phyloP scores from a whole-genome alignment of 2,329 filamentous ascomycete genomes.

The Aspergillus latus region DNA sequence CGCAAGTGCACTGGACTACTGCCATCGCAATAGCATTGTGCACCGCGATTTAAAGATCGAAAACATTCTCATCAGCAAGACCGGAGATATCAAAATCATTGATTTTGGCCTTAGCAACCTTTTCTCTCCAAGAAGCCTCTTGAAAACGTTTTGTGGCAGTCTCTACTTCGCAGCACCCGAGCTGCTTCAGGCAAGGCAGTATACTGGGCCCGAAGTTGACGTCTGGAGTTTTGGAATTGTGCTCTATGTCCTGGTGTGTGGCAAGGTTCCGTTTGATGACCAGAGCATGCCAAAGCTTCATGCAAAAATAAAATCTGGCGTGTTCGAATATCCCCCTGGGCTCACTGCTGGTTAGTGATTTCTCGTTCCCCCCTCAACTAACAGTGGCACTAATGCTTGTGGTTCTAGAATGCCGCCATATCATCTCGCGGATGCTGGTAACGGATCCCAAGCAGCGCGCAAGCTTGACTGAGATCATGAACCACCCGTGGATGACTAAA shows the following conservation, averaged over 20 bases:
- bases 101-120: slow-evolving; percentile 97
- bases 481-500: slow-evolving; percentile 93
- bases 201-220: slow-evolving; percentile 94
- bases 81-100: slow-evolving; percentile 98
- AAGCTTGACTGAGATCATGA: slow-evolving; percentile 87
- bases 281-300: slow-evolving; percentile 98
- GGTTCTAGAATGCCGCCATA: slow-evolving; percentile 77
- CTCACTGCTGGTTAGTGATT: slow-evolving; percentile 72
- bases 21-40: slow-evolving; percentile 96
- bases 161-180: slow-evolving; percentile 97
- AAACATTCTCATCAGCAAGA: slow-evolving; percentile 99
- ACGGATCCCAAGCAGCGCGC: slow-evolving; percentile 88
- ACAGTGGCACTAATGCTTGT: slow-evolving; percentile 37
- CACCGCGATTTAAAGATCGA: slow-evolving; percentile 98
- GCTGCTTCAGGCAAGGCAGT: slow-evolving; percentile 86
- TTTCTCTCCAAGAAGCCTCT: slow-evolving; percentile 77
- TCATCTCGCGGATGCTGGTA: slow-evolving; percentile 93
- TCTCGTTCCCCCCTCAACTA: slow-evolving; percentile 5
- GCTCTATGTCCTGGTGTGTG: slow-evolving; percentile 92
- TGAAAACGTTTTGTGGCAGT: slow-evolving; percentile 97
- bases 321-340: slow-evolving; percentile 94
- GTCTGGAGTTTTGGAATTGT: slow-evolving; percentile 99
- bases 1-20: slow-evolving; percentile 93
- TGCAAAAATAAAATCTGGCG: slow-evolving; percentile 96
- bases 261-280: slow-evolving; percentile 97